phyloP scores from a whole-genome alignment of 805 yeast species.

The Helenozyma baotianmanensis region DNA sequence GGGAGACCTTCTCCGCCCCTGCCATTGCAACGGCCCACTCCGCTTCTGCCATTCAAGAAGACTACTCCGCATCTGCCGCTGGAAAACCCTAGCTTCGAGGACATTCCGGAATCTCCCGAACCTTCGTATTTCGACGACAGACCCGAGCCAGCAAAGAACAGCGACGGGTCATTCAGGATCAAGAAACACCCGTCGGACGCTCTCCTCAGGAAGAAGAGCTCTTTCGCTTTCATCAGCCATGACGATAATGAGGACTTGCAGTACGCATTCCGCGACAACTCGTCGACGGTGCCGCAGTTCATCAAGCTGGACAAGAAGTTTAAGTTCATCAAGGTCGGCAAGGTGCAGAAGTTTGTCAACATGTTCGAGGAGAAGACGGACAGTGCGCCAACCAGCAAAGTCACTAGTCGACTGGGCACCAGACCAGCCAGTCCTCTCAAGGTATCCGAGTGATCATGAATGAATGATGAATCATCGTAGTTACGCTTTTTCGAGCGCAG shows the following conservation, averaged over 20 bases:
- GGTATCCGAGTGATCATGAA: background rate
- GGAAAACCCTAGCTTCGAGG: too few species aligned
- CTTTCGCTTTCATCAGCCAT: constrained; percentile 22
- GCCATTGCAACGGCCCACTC: too few species aligned
- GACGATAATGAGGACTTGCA: constrained; percentile 27
- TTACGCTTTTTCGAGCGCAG: constrained; percentile 6
- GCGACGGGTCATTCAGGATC: too few species aligned
- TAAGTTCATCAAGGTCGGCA: constrained; percentile 42
- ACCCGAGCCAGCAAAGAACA: too few species aligned
- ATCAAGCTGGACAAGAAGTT: constrained; percentile 40
- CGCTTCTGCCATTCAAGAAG: too few species aligned
- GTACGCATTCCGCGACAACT: constrained; percentile 26
- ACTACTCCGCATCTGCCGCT: too few species aligned
- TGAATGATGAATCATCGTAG: constrained; percentile 1
- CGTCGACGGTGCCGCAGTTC: constrained; percentile 25
- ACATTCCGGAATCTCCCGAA: too few species aligned
- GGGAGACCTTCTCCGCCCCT: too few species aligned
- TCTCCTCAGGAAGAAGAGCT: constrained; percentile 6
- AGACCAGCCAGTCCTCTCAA: constrained; percentile 14
- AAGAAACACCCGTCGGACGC: too few species aligned
- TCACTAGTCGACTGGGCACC: constrained; percentile 12
- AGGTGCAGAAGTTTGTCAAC: constrained; percentile 41
- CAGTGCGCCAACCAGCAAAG: constrained; percentile 5
- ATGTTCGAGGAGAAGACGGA: constrained; percentile 35
- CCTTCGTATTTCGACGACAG: too few species aligned